A percentile compares a stretch with the other conserved stretches of the same genome.
Conservation (phyloP, 192 early-diverging fungal genomes). For the Entophlyctis luteolus region DNA sequence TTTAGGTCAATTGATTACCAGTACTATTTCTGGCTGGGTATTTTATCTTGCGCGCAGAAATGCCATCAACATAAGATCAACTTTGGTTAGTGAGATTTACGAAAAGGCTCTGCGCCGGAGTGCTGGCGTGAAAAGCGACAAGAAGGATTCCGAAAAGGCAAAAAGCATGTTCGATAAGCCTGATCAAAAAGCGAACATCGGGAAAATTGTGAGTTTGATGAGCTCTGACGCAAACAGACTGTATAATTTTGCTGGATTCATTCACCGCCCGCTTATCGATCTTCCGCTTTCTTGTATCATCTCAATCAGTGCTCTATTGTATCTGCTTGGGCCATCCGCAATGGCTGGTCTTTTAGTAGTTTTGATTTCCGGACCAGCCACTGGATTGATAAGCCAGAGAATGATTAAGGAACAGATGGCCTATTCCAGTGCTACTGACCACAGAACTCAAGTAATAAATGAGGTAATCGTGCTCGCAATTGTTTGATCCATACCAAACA, state of each 20-base stretch:
- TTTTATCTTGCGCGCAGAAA: slow-evolving; percentile 19
- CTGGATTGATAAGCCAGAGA: slow-evolving; percentile 27
- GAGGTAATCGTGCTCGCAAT: slow-evolving; percentile 58
- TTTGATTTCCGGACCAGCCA: slow-evolving; percentile 36
- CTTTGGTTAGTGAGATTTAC: slow-evolving; percentile 36
- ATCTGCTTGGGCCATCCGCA: slow-evolving; percentile 75
- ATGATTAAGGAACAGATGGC: slow-evolving; percentile 50
- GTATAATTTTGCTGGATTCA: slow-evolving; percentile 29
- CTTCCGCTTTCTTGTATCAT: slow-evolving; percentile 33
- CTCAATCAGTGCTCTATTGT: slow-evolving; percentile 67
- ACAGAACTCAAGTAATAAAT: slow-evolving; percentile 78
- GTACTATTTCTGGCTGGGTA: slow-evolving; percentile 12
- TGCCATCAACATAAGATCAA: slow-evolving; percentile 17
- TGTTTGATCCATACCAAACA: slow-evolving; percentile 30
- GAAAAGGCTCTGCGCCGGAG: slow-evolving; percentile 34
- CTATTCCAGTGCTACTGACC: slow-evolving; percentile 62
- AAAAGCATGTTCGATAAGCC: slow-evolving; percentile 21
- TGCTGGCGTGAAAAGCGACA: slow-evolving; percentile 14
- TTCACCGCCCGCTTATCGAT: slow-evolving; percentile 29
- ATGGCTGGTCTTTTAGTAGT: slow-evolving; percentile 73
- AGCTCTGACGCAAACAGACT: slow-evolving; percentile 42
- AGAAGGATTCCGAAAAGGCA: neutral
- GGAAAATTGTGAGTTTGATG: slow-evolving; percentile 50
- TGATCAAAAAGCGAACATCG: slow-evolving; percentile 61
- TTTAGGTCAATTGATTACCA: slow-evolving; percentile 2